These are phyloP conservation scores for Daldinia decipiens DNA, from an alignment of 495 filamentous ascomycete genomes.

Conservation along the genomic window DNA sequence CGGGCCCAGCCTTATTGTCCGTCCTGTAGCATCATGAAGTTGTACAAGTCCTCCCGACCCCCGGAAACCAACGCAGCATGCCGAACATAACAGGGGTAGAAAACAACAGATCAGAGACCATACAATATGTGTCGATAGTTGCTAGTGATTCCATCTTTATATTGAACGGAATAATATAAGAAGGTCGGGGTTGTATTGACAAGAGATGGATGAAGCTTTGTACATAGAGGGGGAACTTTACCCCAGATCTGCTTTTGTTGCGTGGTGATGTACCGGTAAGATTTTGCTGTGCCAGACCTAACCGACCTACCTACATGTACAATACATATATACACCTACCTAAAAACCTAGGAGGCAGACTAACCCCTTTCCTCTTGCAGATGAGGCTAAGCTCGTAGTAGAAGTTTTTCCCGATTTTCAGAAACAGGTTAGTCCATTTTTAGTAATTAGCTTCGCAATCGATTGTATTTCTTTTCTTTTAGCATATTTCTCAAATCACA, in stretches of 20 bases:
- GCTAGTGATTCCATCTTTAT: background rate
- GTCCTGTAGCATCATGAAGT: conserved; percentile 27
- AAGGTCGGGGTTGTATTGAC: background rate
- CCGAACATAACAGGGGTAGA: conserved; percentile 7
- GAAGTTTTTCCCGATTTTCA: background rate
- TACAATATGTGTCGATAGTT: conserved; percentile 3
- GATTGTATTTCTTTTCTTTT: background rate
- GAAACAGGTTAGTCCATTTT: background rate
- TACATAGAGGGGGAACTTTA: conserved; percentile 24
- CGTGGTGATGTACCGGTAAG: background rate
- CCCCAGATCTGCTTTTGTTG: conserved; percentile 34
- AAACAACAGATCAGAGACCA: background rate
- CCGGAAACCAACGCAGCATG: conserved; percentile 21
- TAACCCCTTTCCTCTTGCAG: conserved; percentile 34
- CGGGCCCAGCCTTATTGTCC: conserved; percentile 26
- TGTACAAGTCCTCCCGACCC: conserved; percentile 13
- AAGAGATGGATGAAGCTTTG: background rate
- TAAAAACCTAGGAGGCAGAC: background rate
- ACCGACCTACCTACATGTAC: no score
- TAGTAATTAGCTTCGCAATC: background rate
- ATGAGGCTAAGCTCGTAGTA: background rate
- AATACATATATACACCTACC: background rate
- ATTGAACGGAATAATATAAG: background rate
- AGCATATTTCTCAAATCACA: background rate
- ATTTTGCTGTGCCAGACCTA: background rate